Base-by-base conservation (phyloP, 2,329 filamentous ascomycete genomes). In the Paraphoma chrysanthemicola region DNA sequence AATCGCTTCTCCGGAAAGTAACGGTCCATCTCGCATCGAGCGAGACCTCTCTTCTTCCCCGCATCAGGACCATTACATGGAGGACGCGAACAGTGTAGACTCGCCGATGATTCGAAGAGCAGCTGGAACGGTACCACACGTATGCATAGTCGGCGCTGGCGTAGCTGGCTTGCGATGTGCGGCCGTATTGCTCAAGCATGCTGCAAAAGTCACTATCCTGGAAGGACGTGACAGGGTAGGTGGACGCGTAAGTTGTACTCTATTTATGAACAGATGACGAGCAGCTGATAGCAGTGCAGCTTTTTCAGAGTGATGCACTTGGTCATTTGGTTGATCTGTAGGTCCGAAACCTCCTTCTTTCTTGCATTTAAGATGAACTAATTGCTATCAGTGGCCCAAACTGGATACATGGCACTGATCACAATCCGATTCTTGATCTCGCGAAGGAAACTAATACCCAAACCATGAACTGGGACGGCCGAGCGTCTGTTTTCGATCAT, bases 401-500 rank as follows among this genome's bases (percentile, higher is more conserved):
- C 66, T 93, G 90, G 90, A 91, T 93, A 49, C 90, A 93, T 57
- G 90, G 90, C 33, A 91, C 88, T 6, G 79, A 85, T 0, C 81
- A 88, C 59, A 93, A 92, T 67, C 88, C 90, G 0, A 90, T 92
- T 14, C 73, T 89, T 39, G 85, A 89, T 43, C 78, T 92, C 16
- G 89, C 88, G 11, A 84, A 82, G 62, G 78, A 85, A 59, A 91
- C 88, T 0, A 77, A 80, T 1, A 91, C 85, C 0, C 61, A 74
- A 9, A 76, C 82, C 2, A 79, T 84, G 67, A 80, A 79, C 44
- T 84, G 82, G 73, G 85, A 88, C 45, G 80, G 81, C 6, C 79
- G 78, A 4, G 83, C 86, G 23, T 79, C 83, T 31, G 76, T 88
- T 0, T 85, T 87, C 56, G 82, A 87, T 52, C 80, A 85, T n/a